phyloP scores from a whole-genome alignment of 179 eudicot genomes.

The Sideroxylon spinosum region DNA sequence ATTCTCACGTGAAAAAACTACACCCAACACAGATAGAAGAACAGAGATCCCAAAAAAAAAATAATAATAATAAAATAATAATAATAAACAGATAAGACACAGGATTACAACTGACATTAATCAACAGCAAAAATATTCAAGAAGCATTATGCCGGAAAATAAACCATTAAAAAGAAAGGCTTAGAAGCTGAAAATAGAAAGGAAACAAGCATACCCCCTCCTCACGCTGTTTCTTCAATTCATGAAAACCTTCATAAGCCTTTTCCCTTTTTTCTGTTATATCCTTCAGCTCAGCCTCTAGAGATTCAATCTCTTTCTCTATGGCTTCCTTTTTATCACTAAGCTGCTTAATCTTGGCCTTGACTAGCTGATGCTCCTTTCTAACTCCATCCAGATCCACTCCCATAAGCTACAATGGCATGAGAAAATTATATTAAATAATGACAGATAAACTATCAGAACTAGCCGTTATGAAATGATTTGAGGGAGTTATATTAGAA shows the following conservation, averaged over 20 bases:
- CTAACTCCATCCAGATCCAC: slow-evolving; percentile 69
- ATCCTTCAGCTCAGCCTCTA: slow-evolving; percentile 37
- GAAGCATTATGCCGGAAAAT: background rate
- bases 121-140: background rate
- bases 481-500: background rate
- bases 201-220: slow-evolving; percentile 46
- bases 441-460: background rate
- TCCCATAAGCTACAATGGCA: slow-evolving; percentile 53
- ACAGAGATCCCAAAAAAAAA: background rate
- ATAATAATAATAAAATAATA: background rate
- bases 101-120: background rate
- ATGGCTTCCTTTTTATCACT: slow-evolving; percentile 35
- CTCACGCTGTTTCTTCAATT: slow-evolving; percentile 44
- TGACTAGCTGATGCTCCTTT: slow-evolving; percentile 55
- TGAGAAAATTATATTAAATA: background rate
- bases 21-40: no score
- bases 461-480: background rate
- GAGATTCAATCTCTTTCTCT: slow-evolving; percentile 32
- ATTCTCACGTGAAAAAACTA: background rate
- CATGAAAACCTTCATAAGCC: slow-evolving; percentile 27
- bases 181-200: background rate
- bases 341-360: slow-evolving; percentile 42
- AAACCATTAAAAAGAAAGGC: background rate
- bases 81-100: background rate
- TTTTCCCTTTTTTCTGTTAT: slow-evolving; percentile 38